Base-by-base conservation (phyloP, 164 flowering plant species). In the Stephania japonica region DNA sequence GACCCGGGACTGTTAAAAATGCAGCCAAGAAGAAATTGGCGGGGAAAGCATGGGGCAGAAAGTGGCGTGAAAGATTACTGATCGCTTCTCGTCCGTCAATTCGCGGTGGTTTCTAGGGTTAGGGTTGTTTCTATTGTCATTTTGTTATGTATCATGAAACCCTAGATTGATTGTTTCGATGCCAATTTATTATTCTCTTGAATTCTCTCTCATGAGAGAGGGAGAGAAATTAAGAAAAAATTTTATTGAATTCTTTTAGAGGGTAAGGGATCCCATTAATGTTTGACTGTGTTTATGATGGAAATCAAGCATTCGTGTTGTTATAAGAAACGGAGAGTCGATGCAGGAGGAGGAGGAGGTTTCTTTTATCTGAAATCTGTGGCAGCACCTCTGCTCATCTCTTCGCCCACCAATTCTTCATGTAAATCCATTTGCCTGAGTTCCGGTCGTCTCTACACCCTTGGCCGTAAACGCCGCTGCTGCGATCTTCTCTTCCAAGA, bases 401-500 rank as follows among this genome's bases (percentile, higher is more conserved):
- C 82, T 5, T 49, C 82, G 1, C 27, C 65, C 75, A 75, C 86
- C 38, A 70, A 72, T n/a, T 75, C 75, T 19, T 61, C 79, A 8
- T 59, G 76, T 74, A 69, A 78, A 10, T 82, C 84, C 0, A 72
- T 89, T 42, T 74, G 72, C 32, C 80, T 93, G n/a, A 73, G 78
- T 25, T 82, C 96, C 1, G 78, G 84, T 74, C 81, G 76, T 38
- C 73, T 81, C 10, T 88, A 79, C 79, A 83, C 87, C 13, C 75
- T 93, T 64, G 98, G 98, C 42, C 87, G 98, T 25, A 76, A 75
- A 50, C 13, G 1, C 1, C 59, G 64, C 0, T 61, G 42, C 12
- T 85, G 88, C 56, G 75, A 89, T 18, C 75, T 86, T 68, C 63
- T 83, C n/a, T 83, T 89, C 49, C 12, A 73, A 9, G 85, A 86